Evolutionary conservation across 2,329 filamentous ascomycete genomes (phyloP), one percentile per base, ranked within the genome.

Genomic region (Phaeosphaeria sp.): DNA sequence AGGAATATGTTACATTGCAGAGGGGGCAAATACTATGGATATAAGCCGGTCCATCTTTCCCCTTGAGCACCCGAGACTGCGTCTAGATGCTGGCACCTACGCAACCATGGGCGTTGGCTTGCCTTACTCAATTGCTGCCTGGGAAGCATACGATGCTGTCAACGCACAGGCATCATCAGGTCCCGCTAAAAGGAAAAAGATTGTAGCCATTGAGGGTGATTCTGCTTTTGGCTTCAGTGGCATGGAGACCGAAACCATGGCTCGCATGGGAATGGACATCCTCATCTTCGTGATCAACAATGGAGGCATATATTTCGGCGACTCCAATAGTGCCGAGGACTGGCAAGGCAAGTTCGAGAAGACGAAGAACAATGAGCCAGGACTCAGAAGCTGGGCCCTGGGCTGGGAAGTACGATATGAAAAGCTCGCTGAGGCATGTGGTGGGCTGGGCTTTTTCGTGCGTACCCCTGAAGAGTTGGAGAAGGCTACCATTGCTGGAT

Each of bases 11-110:
- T 87, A 86, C 59, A 76, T 87, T 36, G 84, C 83, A 1, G 84
- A 87, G 73, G 84, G 85, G 6, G 83, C 85, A 9, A 86, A 86
- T 65, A 85, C 84, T 6, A 87, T 87, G 85, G 85, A 87, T 62
- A 86, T 87, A 52, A 85, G 83, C 2, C 81, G 85, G 20, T 82
- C 81, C 13, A 77, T 81, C 44, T 87, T 87, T 66, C 78, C 82
- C 0, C 76, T 87, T 18, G 77, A 84, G 27, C 78, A 85, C 61
- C 84, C 84, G 2, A 81, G 85, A 18, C 79, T 84, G 17, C 80
- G 83, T 21, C 80, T 87, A 21, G 85, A 87, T 68, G 84, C 85
- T 2, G 84, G 84, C 1, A 86, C 84, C 0, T 82, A 85, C 58
- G 85, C 84, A 3, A 87, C 84, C 1, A 87, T 87, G 85, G 85